Base-by-base conservation (phyloP, 2,329 filamentous ascomycete genomes). In the Neofusicoccum laricinum region DNA sequence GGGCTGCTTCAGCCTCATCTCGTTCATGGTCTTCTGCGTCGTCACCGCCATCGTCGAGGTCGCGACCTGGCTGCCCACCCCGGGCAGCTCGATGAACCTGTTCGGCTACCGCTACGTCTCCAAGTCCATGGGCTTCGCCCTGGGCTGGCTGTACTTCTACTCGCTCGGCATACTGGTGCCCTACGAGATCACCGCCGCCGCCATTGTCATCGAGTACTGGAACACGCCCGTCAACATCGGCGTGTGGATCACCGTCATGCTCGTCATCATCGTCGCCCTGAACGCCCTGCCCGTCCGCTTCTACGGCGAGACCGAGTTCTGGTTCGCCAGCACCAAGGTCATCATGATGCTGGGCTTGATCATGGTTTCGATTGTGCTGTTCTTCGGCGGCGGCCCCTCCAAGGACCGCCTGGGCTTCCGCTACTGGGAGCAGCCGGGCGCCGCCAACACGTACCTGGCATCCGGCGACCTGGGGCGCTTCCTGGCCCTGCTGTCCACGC, bases 31-130 rank as follows among this genome's bases (percentile, higher is more conserved):
- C 50, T 77, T 76, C 66, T 73, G 73, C 38, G 73, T 80, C 70
- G 82, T 88, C 63, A 82, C 82, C 53, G 79, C 78, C 55, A 79
- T 82, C 63, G 73, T 75, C 73, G 75, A 77, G 72, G 85, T 89
- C 78, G 85, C 86, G 21, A 82, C 86, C 36, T 88, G 86, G 78
- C 81, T 89, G 59, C 85, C 86, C 3, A 74, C 87, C 67, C 79
- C 85, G 32, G 82, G 83, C 69, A 79, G 43, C 65, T 79, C 82
- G 64, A 82, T 85, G 80, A 77, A 80, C 65, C 71, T 82, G 70
- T 83, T 84, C 73, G 75, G 75, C 65, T 74, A 77, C 32, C 78
- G 80, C 41, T 81, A 81, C 67, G 77, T 82, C 17, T 79, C 79
- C 21, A 73, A 75, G 19, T 76, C 73, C 40, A 68, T 83, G 40